These are phyloP conservation scores for Lipomyces orientalis DNA, from an alignment of 805 yeast genomes.

Conservation along the genomic window DNA sequence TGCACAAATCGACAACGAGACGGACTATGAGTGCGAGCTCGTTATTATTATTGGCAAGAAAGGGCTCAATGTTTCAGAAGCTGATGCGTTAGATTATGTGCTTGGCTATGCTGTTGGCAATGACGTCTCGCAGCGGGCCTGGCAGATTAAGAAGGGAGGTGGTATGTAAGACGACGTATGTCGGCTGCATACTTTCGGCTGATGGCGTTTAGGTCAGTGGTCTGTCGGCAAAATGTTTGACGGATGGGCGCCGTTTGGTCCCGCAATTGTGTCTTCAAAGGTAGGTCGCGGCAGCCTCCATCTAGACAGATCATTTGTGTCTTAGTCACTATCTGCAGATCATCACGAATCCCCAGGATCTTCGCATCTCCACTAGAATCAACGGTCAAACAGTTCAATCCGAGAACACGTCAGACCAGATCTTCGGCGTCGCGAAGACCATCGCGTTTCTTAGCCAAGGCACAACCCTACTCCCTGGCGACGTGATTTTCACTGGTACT, in stretches of 20 bases:
- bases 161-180: constrained; percentile 27
- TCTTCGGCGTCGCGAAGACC: constrained; percentile 53
- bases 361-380: constrained; percentile 50
- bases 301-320: not conserved
- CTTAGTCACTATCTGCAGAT: constrained; percentile 26
- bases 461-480: constrained; percentile 59
- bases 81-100: constrained; percentile 54
- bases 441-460: constrained; percentile 58
- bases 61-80: constrained; percentile 52
- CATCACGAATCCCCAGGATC: constrained; percentile 47
- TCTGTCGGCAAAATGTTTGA: constrained; percentile 60
- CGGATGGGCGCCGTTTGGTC: constrained; percentile 64
- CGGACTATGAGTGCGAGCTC: constrained; percentile 62
- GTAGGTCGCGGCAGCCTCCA: constrained; percentile 12
- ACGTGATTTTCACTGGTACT: constrained; percentile 61
- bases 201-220: constrained; percentile 50
- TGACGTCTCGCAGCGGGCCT: constrained; percentile 62
- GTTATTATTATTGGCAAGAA: constrained; percentile 59
- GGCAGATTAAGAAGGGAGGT: constrained; percentile 61
- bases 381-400: constrained; percentile 58
- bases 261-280: constrained; percentile 53
- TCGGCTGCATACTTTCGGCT: not conserved
- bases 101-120: constrained; percentile 61
- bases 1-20: constrained; percentile 47
- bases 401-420: constrained; percentile 55